A percentile compares a stretch with the other conserved stretches of the same genome.
Conservation (phyloP, 768 basidiomycete species). For the Pulveroboletus sp. region DNA sequence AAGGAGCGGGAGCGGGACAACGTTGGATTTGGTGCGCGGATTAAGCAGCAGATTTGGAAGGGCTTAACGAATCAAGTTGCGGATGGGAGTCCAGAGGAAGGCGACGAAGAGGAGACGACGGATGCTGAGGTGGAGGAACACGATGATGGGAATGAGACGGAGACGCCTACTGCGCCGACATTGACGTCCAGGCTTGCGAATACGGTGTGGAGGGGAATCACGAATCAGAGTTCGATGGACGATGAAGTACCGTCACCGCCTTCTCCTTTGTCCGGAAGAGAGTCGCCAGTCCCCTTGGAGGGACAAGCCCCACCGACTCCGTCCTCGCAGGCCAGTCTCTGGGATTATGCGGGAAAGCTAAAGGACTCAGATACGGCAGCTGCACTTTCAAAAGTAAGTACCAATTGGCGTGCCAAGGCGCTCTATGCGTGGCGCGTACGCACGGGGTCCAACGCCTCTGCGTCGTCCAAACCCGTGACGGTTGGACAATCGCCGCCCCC, state of each 20-base stretch:
- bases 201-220: constrained; percentile 73
- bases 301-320: constrained; percentile 14
- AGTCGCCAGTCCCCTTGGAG: constrained; percentile 24
- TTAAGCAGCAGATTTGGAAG: constrained; percentile 62
- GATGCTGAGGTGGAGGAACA: constrained; percentile 23
- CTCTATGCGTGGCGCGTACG: constrained; percentile 28
- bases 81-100: constrained; percentile 28
- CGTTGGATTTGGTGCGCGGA: constrained; percentile 48
- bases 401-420: constrained; percentile 69
- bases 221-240: constrained; percentile 73
- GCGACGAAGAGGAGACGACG: constrained; percentile 31
- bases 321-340: constrained; percentile 41
- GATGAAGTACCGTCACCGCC: constrained; percentile 41
- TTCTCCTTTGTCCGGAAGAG: constrained; percentile 30
- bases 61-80: constrained; percentile 54
- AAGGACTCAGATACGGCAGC: constrained; percentile 72
- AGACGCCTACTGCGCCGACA: constrained; percentile 34
- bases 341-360: constrained; percentile 70
- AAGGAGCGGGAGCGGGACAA: constrained; percentile 30
- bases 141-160: constrained; percentile 44
- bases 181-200: constrained; percentile 52
- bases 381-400: constrained; percentile 65
- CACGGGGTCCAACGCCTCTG: constrained; percentile 10
- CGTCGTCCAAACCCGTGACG: not conserved
- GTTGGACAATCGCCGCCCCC: constrained; percentile 14